Evolutionary conservation across 1,139 yeast species (phyloP), one percentile per base, ranked within the genome.

Genomic region (Meyerozyma smithsonii): DNA sequence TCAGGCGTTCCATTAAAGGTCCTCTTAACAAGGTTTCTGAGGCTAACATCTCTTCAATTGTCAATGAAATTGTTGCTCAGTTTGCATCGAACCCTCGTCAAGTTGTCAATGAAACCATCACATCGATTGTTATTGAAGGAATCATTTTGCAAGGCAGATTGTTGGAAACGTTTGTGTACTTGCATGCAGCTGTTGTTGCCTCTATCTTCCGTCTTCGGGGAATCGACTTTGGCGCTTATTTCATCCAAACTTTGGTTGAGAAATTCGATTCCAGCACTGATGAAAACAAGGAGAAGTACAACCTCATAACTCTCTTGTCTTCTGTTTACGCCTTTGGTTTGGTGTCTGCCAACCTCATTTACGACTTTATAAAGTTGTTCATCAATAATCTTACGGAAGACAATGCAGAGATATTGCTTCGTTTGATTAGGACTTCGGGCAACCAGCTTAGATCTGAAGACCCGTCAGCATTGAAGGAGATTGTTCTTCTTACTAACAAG

Each of bases 401-500:
- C 18, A 83, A 85, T 48, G 87, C 95, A 1, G 97, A 90, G 51
- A 62, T 87, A 25, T 66, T 94, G 39, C 66, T 92, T 39, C 75
- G 83, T 47, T 68, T 92, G 18, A 69, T 92, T 17, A 75, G 85
- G 39, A 79, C 79, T 32, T 79, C 90, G 5, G 99, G 98, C 35
- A 76, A 82, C 14, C 89, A 87, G 55, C 77, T 94, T 62, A 77
- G 98, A 52, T 66, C 86, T 2, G 98, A 94, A 55, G 98, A 92
- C 58, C 95, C 97, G 2, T 62, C 77, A 6, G 83, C 97, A 0
- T 69, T 94, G 41, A 89, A 84, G 52, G 94, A 87, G 37, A 89
- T 92, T 41, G 79, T 90, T 7, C 45, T 76, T 3, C 62, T 88
- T 41, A 80, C 84, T 43, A 69, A 68, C 32, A 58, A 69, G 4